These are phyloP conservation scores for Castanospermum australe DNA, from an alignment of 306 rosid species.

Conservation along the genomic window DNA sequence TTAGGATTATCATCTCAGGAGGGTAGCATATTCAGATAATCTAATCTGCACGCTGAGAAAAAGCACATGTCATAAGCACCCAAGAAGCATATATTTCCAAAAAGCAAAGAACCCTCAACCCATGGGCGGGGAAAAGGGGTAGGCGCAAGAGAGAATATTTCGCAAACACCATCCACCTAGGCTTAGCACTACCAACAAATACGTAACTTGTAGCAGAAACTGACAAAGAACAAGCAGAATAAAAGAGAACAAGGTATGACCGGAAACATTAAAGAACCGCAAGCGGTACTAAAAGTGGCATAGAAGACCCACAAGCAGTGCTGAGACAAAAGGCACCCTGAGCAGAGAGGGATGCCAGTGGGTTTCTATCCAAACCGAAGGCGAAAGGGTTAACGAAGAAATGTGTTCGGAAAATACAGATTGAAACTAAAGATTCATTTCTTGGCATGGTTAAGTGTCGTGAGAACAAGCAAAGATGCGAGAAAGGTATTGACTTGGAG, in stretches of 20 bases:
- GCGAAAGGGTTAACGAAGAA: not conserved
- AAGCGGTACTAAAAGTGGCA: conserved; percentile 21
- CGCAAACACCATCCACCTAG: not conserved
- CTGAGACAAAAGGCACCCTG: conserved; percentile 14
- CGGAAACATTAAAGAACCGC: not conserved
- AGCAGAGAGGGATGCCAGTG: not conserved
- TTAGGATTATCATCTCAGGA: not conserved
- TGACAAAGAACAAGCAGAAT: conserved; percentile 16
- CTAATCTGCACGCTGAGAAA: not conserved
- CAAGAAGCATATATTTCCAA: not conserved
- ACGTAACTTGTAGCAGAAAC: conserved; percentile 18
- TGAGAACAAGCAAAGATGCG: not conserved
- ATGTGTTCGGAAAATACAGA: not conserved
- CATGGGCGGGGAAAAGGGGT: not conserved
- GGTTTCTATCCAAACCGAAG: not conserved
- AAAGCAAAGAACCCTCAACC: not conserved
- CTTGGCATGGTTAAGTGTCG: not conserved
- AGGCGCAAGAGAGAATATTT: not conserved
- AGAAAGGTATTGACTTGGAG: not conserved
- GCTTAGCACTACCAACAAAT: not conserved
- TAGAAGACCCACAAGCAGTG: conserved; percentile 27
- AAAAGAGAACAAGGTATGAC: not conserved
- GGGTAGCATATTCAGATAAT: not conserved
- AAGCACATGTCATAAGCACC: not conserved
- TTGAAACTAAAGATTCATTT: not conserved